A percentile compares a stretch with the other conserved stretches of the same genome.
Conservation (phyloP, 306 rosid genomes). For the Quercus gilva region DNA sequence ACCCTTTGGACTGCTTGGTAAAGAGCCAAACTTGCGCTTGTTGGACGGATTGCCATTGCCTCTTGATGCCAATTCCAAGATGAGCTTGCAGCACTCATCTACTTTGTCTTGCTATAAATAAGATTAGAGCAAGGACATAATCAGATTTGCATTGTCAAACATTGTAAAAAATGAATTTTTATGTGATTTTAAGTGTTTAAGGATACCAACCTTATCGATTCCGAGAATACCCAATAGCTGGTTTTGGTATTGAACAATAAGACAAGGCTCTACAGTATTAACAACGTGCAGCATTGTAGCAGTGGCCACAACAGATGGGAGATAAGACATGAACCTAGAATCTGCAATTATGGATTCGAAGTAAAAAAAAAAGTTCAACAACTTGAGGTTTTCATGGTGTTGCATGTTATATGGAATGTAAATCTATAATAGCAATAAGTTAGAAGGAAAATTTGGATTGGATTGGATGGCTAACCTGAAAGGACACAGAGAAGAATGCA, state of each 20-base stretch:
- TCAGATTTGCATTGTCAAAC: background rate
- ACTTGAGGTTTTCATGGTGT: background rate
- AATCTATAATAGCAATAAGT: background rate
- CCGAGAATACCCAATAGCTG: constrained; percentile 65
- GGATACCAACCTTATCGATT: constrained; percentile 59
- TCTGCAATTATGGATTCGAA: constrained; percentile 39
- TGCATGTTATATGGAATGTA: background rate
- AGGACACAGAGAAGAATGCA: constrained; percentile 48
- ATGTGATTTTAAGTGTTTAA: background rate
- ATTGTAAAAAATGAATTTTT: background rate
- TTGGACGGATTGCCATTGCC: constrained; percentile 27
- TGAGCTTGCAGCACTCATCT: constrained; percentile 56
- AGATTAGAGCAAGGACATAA: background rate
- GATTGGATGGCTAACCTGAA: constrained; percentile 38
- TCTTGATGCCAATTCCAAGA: constrained; percentile 37
- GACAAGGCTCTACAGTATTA: constrained; percentile 54
- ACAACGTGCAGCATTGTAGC: constrained; percentile 79
- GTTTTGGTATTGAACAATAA: constrained; percentile 48
- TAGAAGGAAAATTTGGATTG: background rate
- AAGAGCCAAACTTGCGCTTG: constrained; percentile 55
- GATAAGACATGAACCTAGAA: constrained; percentile 58
- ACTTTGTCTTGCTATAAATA: constrained; percentile 53
- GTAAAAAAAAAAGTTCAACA: background rate
- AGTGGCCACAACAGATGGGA: constrained; percentile 71
- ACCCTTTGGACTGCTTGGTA: constrained; percentile 80